A percentile compares a stretch with the other conserved stretches of the same genome.
Conservation (phyloP, 805 yeast genomes). For the Clavispora carvajalis region DNA sequence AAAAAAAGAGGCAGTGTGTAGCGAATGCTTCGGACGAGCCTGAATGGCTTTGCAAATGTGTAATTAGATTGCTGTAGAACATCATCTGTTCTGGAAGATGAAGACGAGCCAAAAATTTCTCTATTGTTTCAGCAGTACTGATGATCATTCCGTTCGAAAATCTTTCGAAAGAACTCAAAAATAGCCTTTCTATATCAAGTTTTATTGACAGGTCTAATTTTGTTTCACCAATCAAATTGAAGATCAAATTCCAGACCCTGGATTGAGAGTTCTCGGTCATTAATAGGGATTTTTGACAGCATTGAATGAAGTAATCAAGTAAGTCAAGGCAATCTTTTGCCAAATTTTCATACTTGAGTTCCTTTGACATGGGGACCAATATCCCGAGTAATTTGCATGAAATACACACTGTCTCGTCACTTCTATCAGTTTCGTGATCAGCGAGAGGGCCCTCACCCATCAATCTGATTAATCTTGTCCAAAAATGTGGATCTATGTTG, state of each 20-base stretch:
- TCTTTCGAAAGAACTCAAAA: conserved; percentile 15
- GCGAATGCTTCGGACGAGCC: conserved; percentile 33
- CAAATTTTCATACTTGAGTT: conserved; percentile 16
- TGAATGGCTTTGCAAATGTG: conserved; percentile 31
- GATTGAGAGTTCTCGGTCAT: conserved; percentile 30
- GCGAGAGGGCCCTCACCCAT: conserved; percentile 30
- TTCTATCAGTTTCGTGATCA: conserved; percentile 29
- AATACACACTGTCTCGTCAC: conserved; percentile 33
- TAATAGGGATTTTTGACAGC: conserved; percentile 38
- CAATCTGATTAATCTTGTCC: conserved; percentile 17
- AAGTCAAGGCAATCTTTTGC: conserved; percentile 45
- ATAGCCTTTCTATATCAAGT: conserved; percentile 14
- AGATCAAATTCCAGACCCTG: conserved; percentile 27
- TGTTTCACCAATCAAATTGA: conserved; percentile 21
- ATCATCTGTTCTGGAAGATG: conserved; percentile 14
- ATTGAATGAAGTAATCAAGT: conserved; percentile 37
- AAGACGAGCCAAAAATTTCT: conserved; percentile 4
- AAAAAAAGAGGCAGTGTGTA: conserved; percentile 33
- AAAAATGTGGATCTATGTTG: background rate
- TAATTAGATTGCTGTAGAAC: conserved; percentile 26
- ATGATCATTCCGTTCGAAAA: conserved; percentile 18
- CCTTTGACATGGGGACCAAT: conserved; percentile 25
- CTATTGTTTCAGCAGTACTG: conserved; percentile 13
- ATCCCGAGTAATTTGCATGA: conserved; percentile 25
- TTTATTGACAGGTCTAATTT: conserved; percentile 6